Evolutionary conservation across 2,329 filamentous ascomycete species (phyloP), one percentile per base, ranked within the genome.

Genomic region (Aureobasidium sp.): DNA sequence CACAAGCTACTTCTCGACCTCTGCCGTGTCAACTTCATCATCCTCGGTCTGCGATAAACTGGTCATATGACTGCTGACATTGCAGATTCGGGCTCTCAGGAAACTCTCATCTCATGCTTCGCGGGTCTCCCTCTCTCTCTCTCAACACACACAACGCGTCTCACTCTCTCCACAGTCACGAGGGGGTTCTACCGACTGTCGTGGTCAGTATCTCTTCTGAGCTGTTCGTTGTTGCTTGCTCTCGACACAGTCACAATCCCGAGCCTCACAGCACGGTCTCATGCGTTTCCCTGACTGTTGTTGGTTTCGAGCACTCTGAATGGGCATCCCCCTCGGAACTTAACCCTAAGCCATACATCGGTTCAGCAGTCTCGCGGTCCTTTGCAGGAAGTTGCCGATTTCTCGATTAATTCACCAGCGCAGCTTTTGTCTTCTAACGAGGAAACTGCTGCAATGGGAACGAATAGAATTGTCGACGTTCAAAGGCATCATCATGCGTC

Each of bases 291-390:
- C 45, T 59, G 55, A 27, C 35, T 54, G 49, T n/a, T 60, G 47
- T 42, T 54, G 38, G 23, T 37, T 46, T 45, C 58, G 19, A 73
- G 73, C 69, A 69, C 71, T 73, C 71, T 70, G 67, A 77, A 76
- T 75, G 82, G 81, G 83, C 86, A 84, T 79, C 79, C 78, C 75
- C 78, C 76, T 87, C 85, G 90, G 89, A 92, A 92, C 89, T 92
- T 95, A 96, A 95, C 92, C 92, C 92, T 96, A 96, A 88, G 82
- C 78, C 78, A 75, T 69, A 74, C 78, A 84, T 88, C 88, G 89
- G 85, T 84, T 73, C 67, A n/a, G 65, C 68, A 57, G 84, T 69
- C 60, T 71, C 64, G 63, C 65, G 68, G 64, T 84, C 62, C 59
- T 53, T 61, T 51, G 60, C 55, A 57, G 53, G 53, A 77, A 82